A percentile compares a stretch with the other conserved stretches of the same genome.
Evolutionary conservation across 2,329 filamentous ascomycete species (phyloP).

Genomic region (Verticillium albo-atrum): DNA sequence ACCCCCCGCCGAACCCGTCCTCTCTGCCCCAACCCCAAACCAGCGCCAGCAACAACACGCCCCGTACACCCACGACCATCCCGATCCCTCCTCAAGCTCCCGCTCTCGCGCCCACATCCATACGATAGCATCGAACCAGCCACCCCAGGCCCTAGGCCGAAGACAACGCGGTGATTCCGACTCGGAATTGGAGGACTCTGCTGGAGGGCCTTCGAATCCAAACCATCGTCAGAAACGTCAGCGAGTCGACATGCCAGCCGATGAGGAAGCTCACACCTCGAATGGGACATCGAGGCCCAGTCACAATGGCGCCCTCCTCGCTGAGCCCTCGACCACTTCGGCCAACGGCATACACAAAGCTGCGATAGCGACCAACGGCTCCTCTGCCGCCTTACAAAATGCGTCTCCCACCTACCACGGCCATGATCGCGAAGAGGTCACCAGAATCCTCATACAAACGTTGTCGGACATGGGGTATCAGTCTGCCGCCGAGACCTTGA

Average conservation of each 20-base stretch:
- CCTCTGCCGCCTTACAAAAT: conserved; percentile 24
- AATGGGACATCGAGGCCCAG: conserved; percentile 45
- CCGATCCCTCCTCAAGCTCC: neutral
- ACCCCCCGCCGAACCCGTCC: conserved; percentile 46
- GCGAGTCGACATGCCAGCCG: conserved; percentile 61
- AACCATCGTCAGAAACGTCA: conserved; percentile 40
- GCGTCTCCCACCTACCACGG: conserved; percentile 59
- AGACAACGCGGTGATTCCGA: conserved; percentile 44
- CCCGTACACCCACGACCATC: neutral
- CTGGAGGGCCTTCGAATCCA: neutral
- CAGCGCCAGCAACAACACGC: conserved; percentile 11
- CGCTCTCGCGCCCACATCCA: conserved; percentile 8
- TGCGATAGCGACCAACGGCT: conserved; percentile 49
- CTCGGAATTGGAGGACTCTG: conserved; percentile 28
- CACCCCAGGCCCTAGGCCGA: conserved; percentile 46
- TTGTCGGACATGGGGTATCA: conserved; percentile 85
- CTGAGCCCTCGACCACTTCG: conserved; percentile 16
- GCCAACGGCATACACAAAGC: conserved; percentile 46
- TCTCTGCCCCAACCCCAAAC: conserved; percentile 32
- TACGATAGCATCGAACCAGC: conserved; percentile 33
- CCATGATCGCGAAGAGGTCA: conserved; percentile 89
- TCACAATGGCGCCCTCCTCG: conserved; percentile 29
- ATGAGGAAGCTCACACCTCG: conserved; percentile 43
- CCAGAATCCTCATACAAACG: conserved; percentile 86
- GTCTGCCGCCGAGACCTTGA: conserved; percentile 68